phyloP scores from a whole-genome alignment of 192 early-diverging fungal genomes.

The Podila verticillata region DNA sequence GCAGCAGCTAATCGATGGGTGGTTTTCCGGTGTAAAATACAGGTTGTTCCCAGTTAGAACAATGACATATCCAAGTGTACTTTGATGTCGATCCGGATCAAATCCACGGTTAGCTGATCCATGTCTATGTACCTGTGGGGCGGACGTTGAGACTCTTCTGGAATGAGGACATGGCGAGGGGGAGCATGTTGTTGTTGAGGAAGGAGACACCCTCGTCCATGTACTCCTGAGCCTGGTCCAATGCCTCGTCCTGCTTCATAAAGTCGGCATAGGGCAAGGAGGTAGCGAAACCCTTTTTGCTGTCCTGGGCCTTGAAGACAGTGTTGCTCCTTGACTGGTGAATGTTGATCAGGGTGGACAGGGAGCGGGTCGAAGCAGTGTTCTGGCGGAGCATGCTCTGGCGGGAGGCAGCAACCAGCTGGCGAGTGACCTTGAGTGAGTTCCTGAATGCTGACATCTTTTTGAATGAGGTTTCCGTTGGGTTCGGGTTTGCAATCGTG shows the following conservation, averaged over 20 bases:
- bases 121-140: conserved; percentile 31
- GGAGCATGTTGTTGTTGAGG: conserved; percentile 39
- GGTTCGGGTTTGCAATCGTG: no score
- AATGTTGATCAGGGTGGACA: conserved; percentile 13
- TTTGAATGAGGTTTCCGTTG: not conserved
- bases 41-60: no score
- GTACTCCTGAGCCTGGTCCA: conserved; percentile 42
- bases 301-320: not conserved
- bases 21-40: no score
- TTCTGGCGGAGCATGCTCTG: not conserved
- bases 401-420: not conserved
- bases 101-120: no score
- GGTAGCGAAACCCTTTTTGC: conserved; percentile 2
- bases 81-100: no score
- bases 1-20: conserved; percentile 28
- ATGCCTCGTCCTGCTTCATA: conserved; percentile 15
- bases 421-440: conserved; percentile 6
- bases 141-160: conserved; percentile 46
- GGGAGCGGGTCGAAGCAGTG: conserved; percentile 3
- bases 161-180: conserved; percentile 48
- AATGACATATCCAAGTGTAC: no score
- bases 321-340: conserved; percentile 7
- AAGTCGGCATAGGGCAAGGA: conserved; percentile 26
- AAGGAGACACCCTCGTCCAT: conserved; percentile 47
- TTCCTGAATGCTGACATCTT: conserved; percentile 42